Percentiles rank a stretch among this genome's conserved stretches.
These are phyloP conservation scores for Huntiella decipiens DNA, from an alignment of 2,329 filamentous ascomycete species.

Conservation along the genomic window DNA sequence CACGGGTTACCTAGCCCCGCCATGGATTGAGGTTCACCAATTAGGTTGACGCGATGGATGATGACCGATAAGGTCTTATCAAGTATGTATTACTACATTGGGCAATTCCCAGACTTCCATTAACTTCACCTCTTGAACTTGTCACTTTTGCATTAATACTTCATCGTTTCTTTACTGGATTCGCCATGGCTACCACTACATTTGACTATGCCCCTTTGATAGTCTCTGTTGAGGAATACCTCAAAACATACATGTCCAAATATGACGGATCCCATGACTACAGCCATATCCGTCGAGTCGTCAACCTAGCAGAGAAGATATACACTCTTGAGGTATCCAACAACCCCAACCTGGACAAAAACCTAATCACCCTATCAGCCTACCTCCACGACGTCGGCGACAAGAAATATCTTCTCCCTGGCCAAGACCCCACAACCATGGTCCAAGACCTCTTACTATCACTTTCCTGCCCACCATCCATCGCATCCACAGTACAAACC, in stretches of 20 bases:
- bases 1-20: too few relatives aligned
- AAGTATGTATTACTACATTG: neutral
- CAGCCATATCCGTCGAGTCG: slow-evolving; percentile 62
- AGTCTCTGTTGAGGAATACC: slow-evolving; percentile 40
- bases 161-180: too few relatives aligned
- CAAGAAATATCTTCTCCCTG: slow-evolving; percentile 51
- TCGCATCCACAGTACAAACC: slow-evolving; percentile 49
- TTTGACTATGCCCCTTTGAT: slow-evolving; percentile 21
- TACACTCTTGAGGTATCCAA: slow-evolving; percentile 28
- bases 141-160: too few relatives aligned
- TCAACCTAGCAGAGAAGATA: slow-evolving; percentile 51
- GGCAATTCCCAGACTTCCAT: too few relatives aligned
- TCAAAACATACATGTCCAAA: slow-evolving; percentile 51
- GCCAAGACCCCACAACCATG: slow-evolving; percentile 36
- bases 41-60: too few relatives aligned
- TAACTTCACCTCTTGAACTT: too few relatives aligned
- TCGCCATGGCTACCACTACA: neutral
- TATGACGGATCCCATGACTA: slow-evolving; percentile 84
- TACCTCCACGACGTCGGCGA: slow-evolving; percentile 82
- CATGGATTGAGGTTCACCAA: too few relatives aligned
- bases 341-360: slow-evolving; percentile 12
- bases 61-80: too few relatives aligned
- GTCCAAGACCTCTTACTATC: slow-evolving; percentile 35
- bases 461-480: slow-evolving; percentile 32
- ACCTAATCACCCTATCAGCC: slow-evolving; percentile 46